Conservation (phyloP, 1,284 basidiomycete species). For the Fomitopsis pinicola region DNA sequence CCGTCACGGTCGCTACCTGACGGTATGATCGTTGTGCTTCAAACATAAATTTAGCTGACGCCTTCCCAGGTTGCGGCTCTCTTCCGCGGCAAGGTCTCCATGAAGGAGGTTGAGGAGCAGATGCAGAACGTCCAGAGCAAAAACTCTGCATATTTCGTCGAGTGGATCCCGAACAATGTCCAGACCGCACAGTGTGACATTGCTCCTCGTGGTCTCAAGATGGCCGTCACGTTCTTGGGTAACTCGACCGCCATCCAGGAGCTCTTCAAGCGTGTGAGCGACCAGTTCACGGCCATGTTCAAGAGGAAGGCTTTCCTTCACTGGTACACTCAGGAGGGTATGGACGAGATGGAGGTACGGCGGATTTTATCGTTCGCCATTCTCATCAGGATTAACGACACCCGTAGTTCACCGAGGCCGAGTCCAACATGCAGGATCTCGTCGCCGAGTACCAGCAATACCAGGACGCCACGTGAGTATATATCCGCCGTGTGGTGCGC, state of each 20-base stretch:
- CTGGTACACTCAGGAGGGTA: slow-evolving; percentile 98
- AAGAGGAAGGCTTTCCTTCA: slow-evolving; percentile 99
- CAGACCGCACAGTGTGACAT: slow-evolving; percentile 96
- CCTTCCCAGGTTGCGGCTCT: slow-evolving; percentile 79
- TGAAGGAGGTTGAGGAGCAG: slow-evolving; percentile 99
- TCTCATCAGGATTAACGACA: slow-evolving; percentile 1
- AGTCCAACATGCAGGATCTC: slow-evolving; percentile 95
- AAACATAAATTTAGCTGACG: background rate
- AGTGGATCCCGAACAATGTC: slow-evolving; percentile 99
- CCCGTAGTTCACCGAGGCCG: slow-evolving; percentile 84
- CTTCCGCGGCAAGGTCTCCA: slow-evolving; percentile 98
- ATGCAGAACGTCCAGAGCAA: slow-evolving; percentile 98
- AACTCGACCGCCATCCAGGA: slow-evolving; percentile 98
- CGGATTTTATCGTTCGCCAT: slow-evolving; percentile 14
- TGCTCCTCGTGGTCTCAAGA: slow-evolving; percentile 88
- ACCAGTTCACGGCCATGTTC: slow-evolving; percentile 99
- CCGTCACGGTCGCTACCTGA: slow-evolving; percentile 91
- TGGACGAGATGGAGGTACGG: slow-evolving; percentile 94
- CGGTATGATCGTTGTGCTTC: slow-evolving; percentile 42
- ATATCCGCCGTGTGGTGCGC: background rate
- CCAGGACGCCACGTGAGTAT: slow-evolving; percentile 85
- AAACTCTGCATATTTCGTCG: slow-evolving; percentile 97
- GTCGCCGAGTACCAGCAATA: slow-evolving; percentile 96
- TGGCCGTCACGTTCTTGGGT: slow-evolving; percentile 96
- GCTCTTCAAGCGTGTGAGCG: slow-evolving; percentile 95